These are phyloP conservation scores for Daldinia bambusicola DNA, from an alignment of 495 filamentous ascomycete genomes.

Conservation along the genomic window DNA sequence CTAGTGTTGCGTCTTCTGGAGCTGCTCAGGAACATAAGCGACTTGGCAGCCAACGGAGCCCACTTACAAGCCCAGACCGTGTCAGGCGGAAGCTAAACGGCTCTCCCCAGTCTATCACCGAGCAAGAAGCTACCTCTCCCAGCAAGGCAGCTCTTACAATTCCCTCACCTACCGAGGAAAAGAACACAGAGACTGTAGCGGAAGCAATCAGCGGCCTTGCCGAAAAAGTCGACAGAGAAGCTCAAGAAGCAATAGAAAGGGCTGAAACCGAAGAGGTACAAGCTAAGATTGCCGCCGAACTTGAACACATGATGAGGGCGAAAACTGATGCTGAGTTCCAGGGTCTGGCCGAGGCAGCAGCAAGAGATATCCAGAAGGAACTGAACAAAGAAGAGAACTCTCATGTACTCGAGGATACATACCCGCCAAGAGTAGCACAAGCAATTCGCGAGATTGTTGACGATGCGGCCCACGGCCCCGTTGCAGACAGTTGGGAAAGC, in stretches of 20 bases:
- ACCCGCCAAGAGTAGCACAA: conserved; percentile 64
- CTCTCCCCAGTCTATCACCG: conserved; percentile 37
- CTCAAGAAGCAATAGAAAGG: conserved; percentile 70
- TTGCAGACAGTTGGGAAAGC: conserved; percentile 83
- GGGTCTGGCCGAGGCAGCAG: conserved; percentile 56
- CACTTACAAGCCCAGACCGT: conserved; percentile 56
- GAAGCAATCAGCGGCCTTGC: conserved; percentile 76
- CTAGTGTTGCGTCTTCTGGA: conserved; percentile 45
- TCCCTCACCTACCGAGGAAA: conserved; percentile 36
- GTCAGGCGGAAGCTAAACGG: conserved; percentile 55
- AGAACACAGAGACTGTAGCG: conserved; percentile 72
- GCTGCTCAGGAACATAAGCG: conserved; percentile 53
- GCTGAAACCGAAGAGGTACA: conserved; percentile 63
- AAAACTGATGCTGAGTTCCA: conserved; percentile 59
- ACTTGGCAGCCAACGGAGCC: conserved; percentile 52
- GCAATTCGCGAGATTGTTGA: conserved; percentile 67
- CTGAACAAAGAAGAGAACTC: conserved; percentile 65
- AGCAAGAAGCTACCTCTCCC: conserved; percentile 19
- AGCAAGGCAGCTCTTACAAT: background rate
- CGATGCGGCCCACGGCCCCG: conserved; percentile 64
- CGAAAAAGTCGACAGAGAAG: conserved; percentile 72
- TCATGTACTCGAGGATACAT: conserved; percentile 59
- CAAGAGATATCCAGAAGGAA: conserved; percentile 65
- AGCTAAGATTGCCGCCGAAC: conserved; percentile 57
- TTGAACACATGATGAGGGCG: conserved; percentile 55